Base-by-base conservation (phyloP, 352 stramenopile genomes). In the Poterioochromonas sp. region DNA sequence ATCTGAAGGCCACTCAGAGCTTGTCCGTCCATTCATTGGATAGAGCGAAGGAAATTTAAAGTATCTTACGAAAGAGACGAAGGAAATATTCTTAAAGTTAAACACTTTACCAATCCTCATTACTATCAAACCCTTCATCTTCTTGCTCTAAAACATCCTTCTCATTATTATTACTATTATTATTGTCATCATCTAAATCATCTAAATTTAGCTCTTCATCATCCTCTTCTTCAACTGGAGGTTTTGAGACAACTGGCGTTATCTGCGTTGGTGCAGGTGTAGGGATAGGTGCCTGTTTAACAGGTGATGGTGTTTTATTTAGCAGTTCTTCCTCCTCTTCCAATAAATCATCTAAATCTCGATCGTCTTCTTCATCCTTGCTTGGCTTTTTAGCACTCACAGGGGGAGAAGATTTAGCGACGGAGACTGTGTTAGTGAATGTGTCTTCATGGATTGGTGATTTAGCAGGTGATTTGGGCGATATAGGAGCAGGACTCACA, bases 91-190 rank as follows among this genome's bases (percentile, higher is more conserved):
- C 44, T 53, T 20, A 53, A 11, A 22, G 22, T 22, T n/a, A n/a
- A n/a, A n/a, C n/a, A n/a, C n/a, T n/a, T n/a, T 64, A 64, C 53
- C 53, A 64, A 32, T 64, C 53, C 53, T 64, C 53, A 64, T 15
- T 26, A 26, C 29, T 35, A 32, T 35, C 53, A 3, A 64, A 64
- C 12, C 3, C 53, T 8, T 64, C 53, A 32, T 64, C 53, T 8
- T 53, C 44, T 20, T 53, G 8, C 44, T 53, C 44, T 53, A 53
- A 53, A 8, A 53, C 8, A 53, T 53, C 44, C 44, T 53, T 8
- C 20, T 53, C 44, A 51, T 51, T 51, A 51, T 51, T 51, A 18
- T 51, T 51, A 51, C 18, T 51, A 51, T 51, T 51, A 63, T 34
- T 63, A 34, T 34, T 32, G 26, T n/a, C 26, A 63, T n/a, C 26